These are phyloP conservation scores for Gossypium trilobum DNA, from an alignment of 441 rosid species.

Conservation along the genomic window DNA sequence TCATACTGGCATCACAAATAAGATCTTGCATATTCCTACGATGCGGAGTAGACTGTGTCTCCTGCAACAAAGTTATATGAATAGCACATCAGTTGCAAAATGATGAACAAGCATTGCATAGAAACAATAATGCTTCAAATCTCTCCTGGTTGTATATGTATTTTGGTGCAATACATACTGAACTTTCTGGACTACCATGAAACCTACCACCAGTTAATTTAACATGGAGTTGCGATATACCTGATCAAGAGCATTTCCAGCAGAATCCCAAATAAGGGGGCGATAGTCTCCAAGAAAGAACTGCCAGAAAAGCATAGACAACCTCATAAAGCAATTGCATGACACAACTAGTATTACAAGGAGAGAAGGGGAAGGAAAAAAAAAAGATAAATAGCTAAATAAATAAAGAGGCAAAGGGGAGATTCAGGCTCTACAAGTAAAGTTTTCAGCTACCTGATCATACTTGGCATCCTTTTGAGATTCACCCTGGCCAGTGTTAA, in stretches of 20 bases:
- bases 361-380: not conserved
- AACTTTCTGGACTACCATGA: slow-evolving; percentile 9
- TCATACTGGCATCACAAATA: slow-evolving; percentile 67
- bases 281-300: slow-evolving; percentile 85
- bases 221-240: slow-evolving; percentile 30
- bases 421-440: slow-evolving; percentile 8
- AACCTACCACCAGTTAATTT: slow-evolving; percentile 11
- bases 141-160: not conserved
- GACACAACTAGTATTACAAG: slow-evolving; percentile 2
- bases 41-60: slow-evolving; percentile 58
- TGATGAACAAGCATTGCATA: not conserved
- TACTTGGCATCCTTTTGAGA: slow-evolving; percentile 70
- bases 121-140: slow-evolving; percentile 1
- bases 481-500: slow-evolving; percentile 80
- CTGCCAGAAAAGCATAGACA: slow-evolving; percentile 31
- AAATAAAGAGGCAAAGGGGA: not conserved
- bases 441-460: slow-evolving; percentile 51
- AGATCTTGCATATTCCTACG: slow-evolving; percentile 64
- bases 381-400: not conserved
- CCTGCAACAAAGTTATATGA: slow-evolving; percentile 36
- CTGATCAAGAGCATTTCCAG: slow-evolving; percentile 76
- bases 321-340: slow-evolving; percentile 19
- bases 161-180: not conserved
- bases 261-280: slow-evolving; percentile 57
- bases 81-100: slow-evolving; percentile 7